A percentile compares a stretch with the other conserved stretches of the same genome.
These are phyloP conservation scores for Suillus occidentalis DNA, from an alignment of 768 basidiomycete species.

Conservation along the genomic window DNA sequence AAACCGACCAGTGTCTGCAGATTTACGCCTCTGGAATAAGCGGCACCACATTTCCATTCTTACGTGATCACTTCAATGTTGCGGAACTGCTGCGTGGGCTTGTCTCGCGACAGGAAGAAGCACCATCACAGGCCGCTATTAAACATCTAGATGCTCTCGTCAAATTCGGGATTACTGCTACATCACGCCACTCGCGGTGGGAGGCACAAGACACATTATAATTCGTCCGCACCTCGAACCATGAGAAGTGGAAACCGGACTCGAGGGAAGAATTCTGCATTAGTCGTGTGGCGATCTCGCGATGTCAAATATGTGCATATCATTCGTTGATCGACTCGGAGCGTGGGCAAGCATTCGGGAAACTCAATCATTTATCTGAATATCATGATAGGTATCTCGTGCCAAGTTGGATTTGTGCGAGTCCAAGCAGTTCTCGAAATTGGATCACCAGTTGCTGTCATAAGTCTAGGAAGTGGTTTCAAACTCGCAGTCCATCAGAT, in stretches of 20 bases:
- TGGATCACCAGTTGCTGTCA: not conserved
- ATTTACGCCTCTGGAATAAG: not conserved
- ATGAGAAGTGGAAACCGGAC: not conserved
- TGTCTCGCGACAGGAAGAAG: not conserved
- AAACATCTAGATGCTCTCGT: not conserved
- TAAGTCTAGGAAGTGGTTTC: not conserved
- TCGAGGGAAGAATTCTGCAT: not conserved
- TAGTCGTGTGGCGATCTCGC: not conserved
- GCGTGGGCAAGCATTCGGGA: not conserved
- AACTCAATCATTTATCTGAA: not conserved
- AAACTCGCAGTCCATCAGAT: not conserved
- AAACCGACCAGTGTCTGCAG: not conserved
- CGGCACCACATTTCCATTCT: not conserved
- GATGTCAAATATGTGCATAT: not conserved
- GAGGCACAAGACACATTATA: not conserved
- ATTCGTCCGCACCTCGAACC: not conserved
- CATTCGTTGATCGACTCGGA: not conserved
- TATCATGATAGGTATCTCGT: too few relatives aligned
- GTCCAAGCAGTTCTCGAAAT: not conserved
- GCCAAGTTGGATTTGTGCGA: not conserved
- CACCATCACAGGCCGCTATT: not conserved
- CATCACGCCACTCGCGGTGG: not conserved
- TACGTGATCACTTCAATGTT: not conserved
- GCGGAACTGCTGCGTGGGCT: not conserved
- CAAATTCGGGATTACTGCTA: not conserved